Percentiles rank a stretch among this genome's conserved stretches.
phyloP scores from a whole-genome alignment of 2,329 filamentous ascomycete species.

The Intubia oerlemansii region DNA sequence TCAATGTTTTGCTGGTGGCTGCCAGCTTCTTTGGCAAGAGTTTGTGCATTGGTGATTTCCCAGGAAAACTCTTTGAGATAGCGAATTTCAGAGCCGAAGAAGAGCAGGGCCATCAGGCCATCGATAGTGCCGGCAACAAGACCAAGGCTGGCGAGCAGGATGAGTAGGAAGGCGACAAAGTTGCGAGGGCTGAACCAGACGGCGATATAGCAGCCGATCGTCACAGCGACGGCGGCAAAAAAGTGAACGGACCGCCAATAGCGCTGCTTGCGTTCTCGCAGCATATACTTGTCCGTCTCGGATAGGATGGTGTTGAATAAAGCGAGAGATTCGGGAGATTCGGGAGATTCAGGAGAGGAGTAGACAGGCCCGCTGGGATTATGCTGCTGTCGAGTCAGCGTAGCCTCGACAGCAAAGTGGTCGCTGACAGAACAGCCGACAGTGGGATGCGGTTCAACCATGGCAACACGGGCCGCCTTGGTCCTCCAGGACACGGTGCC shows the following conservation, averaged over 20 bases:
- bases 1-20: no score
- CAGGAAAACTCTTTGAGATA: slow-evolving; percentile 81
- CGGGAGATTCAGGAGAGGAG: no score
- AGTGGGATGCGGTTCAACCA: slow-evolving; percentile 61
- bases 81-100: slow-evolving; percentile 66
- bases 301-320: slow-evolving; percentile 24
- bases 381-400: slow-evolving; percentile 22
- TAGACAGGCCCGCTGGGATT: no score
- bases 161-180: slow-evolving; percentile 60
- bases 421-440: slow-evolving; percentile 78
- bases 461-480: slow-evolving; percentile 48
- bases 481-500: slow-evolving; percentile 39
- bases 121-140: slow-evolving; percentile 61
- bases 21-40: no score
- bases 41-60: slow-evolving; percentile 74
- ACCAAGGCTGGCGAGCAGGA: slow-evolving; percentile 58
- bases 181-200: slow-evolving; percentile 61
- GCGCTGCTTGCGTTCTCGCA: slow-evolving; percentile 51
- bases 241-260: slow-evolving; percentile 57
- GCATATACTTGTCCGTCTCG: slow-evolving; percentile 45
- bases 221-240: slow-evolving; percentile 39
- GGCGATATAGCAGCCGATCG: slow-evolving; percentile 54
- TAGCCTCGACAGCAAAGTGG: slow-evolving; percentile 80
- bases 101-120: slow-evolving; percentile 69
- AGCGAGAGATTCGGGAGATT: no score